Evolutionary conservation across 2,329 filamentous ascomycete species (phyloP).

Genomic region (Monosporascus sp.): DNA sequence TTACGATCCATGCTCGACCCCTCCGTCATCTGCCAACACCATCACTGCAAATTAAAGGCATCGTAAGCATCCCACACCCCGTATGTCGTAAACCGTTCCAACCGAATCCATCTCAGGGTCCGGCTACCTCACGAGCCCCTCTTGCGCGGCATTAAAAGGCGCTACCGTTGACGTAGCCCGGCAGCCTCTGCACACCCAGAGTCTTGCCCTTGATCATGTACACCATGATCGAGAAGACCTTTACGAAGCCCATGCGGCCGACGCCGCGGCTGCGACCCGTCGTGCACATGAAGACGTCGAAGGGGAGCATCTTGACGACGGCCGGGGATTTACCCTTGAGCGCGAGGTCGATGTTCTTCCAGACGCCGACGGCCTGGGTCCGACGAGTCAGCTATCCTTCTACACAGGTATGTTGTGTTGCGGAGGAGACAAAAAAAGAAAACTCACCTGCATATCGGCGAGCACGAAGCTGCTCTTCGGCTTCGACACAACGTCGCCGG

Average conservation of each 20-base stretch:
- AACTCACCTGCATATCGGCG: conserved; percentile 43
- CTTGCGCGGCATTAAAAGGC: conserved; percentile 31
- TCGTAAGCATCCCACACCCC: too few relatives aligned
- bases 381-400: neutral
- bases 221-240: conserved; percentile 45
- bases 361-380: conserved; percentile 42
- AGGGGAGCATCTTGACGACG: conserved; percentile 40
- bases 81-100: too few relatives aligned
- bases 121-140: neutral
- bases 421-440: neutral
- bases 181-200: conserved; percentile 38
- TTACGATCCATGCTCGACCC: neutral
- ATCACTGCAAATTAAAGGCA: too few relatives aligned
- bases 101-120: neutral
- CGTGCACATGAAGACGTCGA: conserved; percentile 45
- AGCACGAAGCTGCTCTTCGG: conserved; percentile 40
- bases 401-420: neutral
- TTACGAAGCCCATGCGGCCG: conserved; percentile 42
- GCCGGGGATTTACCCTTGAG: conserved; percentile 39
- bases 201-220: conserved; percentile 49
- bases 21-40: neutral
- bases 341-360: conserved; percentile 47
- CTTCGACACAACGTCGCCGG: conserved; percentile 47
- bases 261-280: conserved; percentile 45
- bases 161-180: conserved; percentile 43